Percentiles rank a stretch among this genome's conserved stretches.
Conservation (phyloP, 2,329 filamentous ascomycete genomes). For the Colletotrichum tabaci region DNA sequence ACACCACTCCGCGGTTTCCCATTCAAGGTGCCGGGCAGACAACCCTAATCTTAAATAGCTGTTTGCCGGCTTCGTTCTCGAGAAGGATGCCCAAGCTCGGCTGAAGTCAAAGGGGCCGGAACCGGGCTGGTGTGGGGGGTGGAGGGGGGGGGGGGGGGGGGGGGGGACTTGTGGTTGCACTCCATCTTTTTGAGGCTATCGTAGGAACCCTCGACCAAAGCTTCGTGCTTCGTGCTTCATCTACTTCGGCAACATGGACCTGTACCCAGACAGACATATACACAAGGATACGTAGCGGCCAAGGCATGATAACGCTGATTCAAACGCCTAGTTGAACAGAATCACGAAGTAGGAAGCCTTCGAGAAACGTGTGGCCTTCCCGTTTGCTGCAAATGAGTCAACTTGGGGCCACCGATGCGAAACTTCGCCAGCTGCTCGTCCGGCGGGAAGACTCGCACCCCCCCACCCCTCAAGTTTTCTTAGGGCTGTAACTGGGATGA, state of each 20-base stretch:
- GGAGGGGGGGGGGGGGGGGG: too few species aligned
- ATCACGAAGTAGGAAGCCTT: conserved; percentile 23
- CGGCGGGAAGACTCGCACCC: conserved; percentile 15
- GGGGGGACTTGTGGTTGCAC: too few species aligned
- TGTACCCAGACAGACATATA: background rate
- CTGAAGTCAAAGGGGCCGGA: background rate
- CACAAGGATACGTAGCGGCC: background rate
- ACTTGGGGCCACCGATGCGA: conserved; percentile 34
- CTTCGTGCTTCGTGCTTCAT: conserved; percentile 2
- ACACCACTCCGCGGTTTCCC: background rate
- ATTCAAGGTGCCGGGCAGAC: conserved; percentile 4
- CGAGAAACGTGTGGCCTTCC: conserved; percentile 12
- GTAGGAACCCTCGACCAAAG: conserved; percentile 29
- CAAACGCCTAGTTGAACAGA: background rate
- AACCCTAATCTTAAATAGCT: conserved; percentile 40
- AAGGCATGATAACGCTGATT: background rate
- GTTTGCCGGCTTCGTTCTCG: background rate
- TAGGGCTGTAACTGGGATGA: background rate
- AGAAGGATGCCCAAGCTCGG: background rate
- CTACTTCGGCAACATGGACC: background rate
- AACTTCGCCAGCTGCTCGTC: conserved; percentile 32
- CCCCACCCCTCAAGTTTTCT: too few species aligned
- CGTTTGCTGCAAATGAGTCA: background rate
- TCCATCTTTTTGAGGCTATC: background rate
- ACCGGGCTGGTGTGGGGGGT: background rate